Base-by-base conservation (phyloP, 495 filamentous ascomycete genomes). In the Sporormia fimetaria region DNA sequence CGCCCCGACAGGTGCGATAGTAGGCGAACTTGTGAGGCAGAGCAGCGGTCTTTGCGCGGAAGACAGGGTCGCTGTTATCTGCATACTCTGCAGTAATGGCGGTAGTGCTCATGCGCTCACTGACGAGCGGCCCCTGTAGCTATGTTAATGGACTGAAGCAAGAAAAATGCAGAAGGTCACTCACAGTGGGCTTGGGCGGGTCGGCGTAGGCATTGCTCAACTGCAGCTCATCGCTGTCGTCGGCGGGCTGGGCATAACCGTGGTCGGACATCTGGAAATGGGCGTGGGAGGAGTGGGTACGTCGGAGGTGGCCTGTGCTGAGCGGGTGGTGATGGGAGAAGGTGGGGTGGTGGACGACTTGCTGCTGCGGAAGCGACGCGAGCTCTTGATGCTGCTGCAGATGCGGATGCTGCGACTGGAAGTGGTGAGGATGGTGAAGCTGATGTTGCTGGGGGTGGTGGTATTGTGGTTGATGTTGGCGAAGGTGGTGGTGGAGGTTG, bases 61-160 rank as follows among this genome's bases (percentile, higher is more conserved):
- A 88, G 17, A 82, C 64, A 6, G 83, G 81, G 60, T 98, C 88
- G 35, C 85, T 88, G 65, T 83, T 80, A n/a, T n/a, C n/a, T 18
- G 85, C 83, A 64, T 94, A 98, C 57, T 94, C 87, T 47, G 77
- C 68, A 3, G 82, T 79, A 52, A 98, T 83, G 34, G 67, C 72
- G 50, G 76, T 75, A 63, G 77, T 94, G 8, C 81, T 74, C 52
- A 75, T 77, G 51, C 81, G 82, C 25, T 76, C 64, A 46, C 88
- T 81, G 31, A 96, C 83, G 9, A 87, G 67, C 23, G 83, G 81
- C 34, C 83, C 87, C 88, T 94, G 57, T 37, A 51, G 10, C 17
- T 42, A 38, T 25, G 31, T 24, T 20, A 17, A 4, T 33, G 39
- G 3, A 3, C 16, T 26, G 24, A n/a, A 20, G 37, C 7, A 41